phyloP scores from a whole-genome alignment of 2,329 filamentous ascomycete genomes.

The Incumbomyces delicatus region DNA sequence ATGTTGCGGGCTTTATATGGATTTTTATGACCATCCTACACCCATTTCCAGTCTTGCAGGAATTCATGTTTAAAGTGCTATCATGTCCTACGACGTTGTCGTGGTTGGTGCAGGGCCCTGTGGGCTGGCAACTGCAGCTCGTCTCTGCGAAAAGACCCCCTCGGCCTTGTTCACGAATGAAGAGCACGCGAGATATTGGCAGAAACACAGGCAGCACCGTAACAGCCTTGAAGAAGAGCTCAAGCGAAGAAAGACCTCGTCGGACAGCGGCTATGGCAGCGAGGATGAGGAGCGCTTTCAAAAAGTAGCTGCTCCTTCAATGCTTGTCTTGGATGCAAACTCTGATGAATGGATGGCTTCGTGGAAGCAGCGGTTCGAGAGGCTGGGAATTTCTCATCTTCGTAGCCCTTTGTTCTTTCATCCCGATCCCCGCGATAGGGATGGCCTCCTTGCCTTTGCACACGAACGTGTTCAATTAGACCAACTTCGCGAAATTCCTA shows the following conservation, averaged over 20 bases:
- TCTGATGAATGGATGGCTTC: constrained; percentile 56
- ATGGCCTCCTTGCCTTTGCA: constrained; percentile 61
- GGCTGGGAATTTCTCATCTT: constrained; percentile 60
- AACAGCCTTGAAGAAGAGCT: constrained; percentile 11
- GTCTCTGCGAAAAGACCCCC: constrained; percentile 61
- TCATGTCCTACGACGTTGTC: constrained; percentile 47
- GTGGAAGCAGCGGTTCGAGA: constrained; percentile 61
- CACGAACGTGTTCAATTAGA: constrained; percentile 50
- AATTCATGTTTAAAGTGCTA: too few species aligned
- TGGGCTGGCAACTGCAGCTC: constrained; percentile 62
- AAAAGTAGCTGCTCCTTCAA: constrained; percentile 26
- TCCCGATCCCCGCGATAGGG: constrained; percentile 63
- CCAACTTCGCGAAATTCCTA: constrained; percentile 60
- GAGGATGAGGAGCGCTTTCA: neutral
- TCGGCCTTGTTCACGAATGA: constrained; percentile 75
- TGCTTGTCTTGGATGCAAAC: constrained; percentile 59
- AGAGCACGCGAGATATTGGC: constrained; percentile 62
- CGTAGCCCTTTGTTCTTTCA: constrained; percentile 79
- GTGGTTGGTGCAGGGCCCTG: constrained; percentile 68
- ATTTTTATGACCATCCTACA: too few species aligned
- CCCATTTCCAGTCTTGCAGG: too few species aligned
- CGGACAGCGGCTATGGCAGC: neutral
- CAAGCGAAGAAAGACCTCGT: constrained; percentile 4
- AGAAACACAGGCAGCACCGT: constrained; percentile 12
- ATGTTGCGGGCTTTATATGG: too few species aligned